Conservation (phyloP, 768 basidiomycete genomes). For the Antrodiella citrinella region DNA sequence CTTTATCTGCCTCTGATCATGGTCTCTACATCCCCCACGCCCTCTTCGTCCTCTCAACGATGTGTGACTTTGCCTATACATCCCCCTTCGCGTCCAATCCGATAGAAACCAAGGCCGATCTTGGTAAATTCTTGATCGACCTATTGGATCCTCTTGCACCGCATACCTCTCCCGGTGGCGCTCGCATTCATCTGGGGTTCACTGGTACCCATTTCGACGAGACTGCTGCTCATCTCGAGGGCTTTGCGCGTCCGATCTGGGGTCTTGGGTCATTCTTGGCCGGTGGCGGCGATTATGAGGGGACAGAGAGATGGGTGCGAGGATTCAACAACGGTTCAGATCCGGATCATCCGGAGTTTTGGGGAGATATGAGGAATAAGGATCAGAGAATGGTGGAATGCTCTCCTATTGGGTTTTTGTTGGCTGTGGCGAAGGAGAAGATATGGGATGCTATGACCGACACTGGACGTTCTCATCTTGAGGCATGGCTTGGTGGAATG, state of each 20-base stretch:
- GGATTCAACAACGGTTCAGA: conserved; percentile 68
- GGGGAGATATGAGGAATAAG: conserved; percentile 67
- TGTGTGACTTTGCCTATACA: conserved; percentile 17
- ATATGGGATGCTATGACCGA: conserved; percentile 55
- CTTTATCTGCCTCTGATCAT: too few relatives aligned
- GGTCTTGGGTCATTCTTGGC: conserved; percentile 58
- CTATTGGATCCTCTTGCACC: conserved; percentile 59
- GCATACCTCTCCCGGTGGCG: conserved; percentile 68
- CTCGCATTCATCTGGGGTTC: conserved; percentile 60
- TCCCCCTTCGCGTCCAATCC: conserved; percentile 51
- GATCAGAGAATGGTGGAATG: conserved; percentile 83
- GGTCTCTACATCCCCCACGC: not conserved
- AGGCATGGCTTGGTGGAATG: conserved; percentile 64
- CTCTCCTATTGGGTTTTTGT: conserved; percentile 64
- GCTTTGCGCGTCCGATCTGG: conserved; percentile 73
- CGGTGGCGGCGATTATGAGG: conserved; percentile 54
- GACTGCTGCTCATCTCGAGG: conserved; percentile 63
- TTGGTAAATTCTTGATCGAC: conserved; percentile 43
- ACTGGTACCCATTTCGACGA: conserved; percentile 71
- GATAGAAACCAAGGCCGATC: conserved; percentile 51
- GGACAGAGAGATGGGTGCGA: conserved; percentile 51
- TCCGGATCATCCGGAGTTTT: conserved; percentile 59
- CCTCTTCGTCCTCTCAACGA: conserved; percentile 4
- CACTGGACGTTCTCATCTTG: conserved; percentile 48
- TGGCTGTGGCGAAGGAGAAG: conserved; percentile 56